Percentiles rank a stretch among this genome's conserved stretches.
Evolutionary conservation across 768 basidiomycete species (phyloP).

Genomic region (Mycena galopus): DNA sequence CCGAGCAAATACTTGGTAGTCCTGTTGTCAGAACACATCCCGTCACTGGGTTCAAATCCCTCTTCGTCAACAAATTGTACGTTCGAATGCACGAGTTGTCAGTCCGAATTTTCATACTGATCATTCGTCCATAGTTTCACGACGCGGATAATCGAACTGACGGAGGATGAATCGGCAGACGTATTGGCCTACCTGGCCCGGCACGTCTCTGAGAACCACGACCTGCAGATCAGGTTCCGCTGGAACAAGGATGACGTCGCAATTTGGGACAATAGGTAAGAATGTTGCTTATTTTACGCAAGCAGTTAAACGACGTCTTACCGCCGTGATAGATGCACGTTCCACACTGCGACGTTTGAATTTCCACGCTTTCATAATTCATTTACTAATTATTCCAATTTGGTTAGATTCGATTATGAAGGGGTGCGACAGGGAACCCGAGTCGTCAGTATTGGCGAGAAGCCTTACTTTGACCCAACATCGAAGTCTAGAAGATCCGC

Average conservation of each 20-base stretch:
- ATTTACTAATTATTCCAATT: constrained; percentile 36
- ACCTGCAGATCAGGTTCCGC: constrained; percentile 64
- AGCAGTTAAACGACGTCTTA: background rate
- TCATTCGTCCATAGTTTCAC: constrained; percentile 60
- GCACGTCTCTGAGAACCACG: constrained; percentile 70
- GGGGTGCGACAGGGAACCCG: constrained; percentile 61
- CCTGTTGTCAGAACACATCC: constrained; percentile 70
- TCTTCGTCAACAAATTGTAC: constrained; percentile 65
- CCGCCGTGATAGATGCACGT: constrained; percentile 44
- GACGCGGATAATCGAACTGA: constrained; percentile 65
- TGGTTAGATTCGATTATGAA: constrained; percentile 58
- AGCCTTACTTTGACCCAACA: constrained; percentile 61
- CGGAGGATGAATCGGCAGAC: constrained; percentile 65
- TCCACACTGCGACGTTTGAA: constrained; percentile 59
- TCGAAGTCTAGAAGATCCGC: constrained; percentile 51
- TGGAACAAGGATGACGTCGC: constrained; percentile 68
- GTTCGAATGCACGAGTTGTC: background rate
- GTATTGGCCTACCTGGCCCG: constrained; percentile 61
- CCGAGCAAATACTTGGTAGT: constrained; percentile 34
- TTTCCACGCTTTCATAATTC: background rate
- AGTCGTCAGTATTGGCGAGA: constrained; percentile 67
- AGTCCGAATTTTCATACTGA: background rate
- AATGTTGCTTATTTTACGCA: background rate
- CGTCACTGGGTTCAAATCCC: constrained; percentile 70
- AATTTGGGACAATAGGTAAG: constrained; percentile 70